Evolutionary conservation across 352 stramenopile species (phyloP), one percentile per base, ranked within the genome.

Genomic region (Globisporangium okanoganense): DNA sequence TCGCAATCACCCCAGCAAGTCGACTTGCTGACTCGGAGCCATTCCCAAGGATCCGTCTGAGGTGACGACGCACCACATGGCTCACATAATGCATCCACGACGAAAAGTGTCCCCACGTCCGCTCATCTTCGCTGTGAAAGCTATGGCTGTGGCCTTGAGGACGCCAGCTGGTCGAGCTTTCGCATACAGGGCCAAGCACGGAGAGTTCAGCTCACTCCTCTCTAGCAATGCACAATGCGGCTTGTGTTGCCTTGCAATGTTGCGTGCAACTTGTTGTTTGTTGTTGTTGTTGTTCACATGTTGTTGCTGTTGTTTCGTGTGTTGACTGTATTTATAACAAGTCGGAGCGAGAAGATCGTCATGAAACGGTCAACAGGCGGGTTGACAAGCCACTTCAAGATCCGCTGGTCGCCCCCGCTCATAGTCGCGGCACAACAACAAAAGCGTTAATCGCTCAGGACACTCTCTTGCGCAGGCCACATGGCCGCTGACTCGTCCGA

Each of bases 341-440:
- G 16, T 45, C 40, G 16, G 40, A 20, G 40, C 40, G 20, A 2
- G 40, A 16, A 54, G 48, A 10, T 54, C 16, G 27, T 36, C 27
- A 54, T 18, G 27, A 54, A 54, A 33, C 33, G 48, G 48, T 25
- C 33, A 33, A 27, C 48, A 40, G 48, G 48, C 27, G 47, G 24
- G 47, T 53, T 53, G 47, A 53, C 45, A n/a, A 31, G 22, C 22
- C 45, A 53, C 47, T 53, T 53, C 47, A 53, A 53, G 25, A 35
- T 35, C 45, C 45, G 24, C 31, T 36, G 47, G 16, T 38, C 33
- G 27, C 48, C 48, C 44, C 48, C 27, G 16, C 24, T 53, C 47
- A 36, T 31, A 20, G 10, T 2, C 44, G 10, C 20, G 13, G 10
- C 25, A 38, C n/a, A 38, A 20, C 25, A 54, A 31, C 10, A 51